Base-by-base conservation (phyloP, 768 basidiomycete species). In the Rhodotorula toruloides region DNA sequence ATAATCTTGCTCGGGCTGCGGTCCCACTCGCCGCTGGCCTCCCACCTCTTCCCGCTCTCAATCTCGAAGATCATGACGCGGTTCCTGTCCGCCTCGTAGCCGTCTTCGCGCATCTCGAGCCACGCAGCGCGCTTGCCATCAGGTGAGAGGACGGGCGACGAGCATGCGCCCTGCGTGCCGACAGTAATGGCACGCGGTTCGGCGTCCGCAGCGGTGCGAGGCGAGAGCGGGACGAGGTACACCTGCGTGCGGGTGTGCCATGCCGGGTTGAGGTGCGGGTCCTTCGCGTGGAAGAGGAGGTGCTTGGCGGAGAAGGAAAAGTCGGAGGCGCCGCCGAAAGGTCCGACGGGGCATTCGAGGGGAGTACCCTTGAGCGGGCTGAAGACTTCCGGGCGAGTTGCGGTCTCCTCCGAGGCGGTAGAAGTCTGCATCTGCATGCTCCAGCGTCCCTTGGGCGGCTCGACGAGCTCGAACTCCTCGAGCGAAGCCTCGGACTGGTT, bases 221-320 rank as follows among this genome's bases (percentile, higher is more conserved):
- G 68, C 8, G 43, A 50, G 60, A 90, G 81, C 60, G 82, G 81
- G 29, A 89, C 84, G 57, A 88, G 76, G 77, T 88, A 91, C 43
- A 90, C 87, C 73, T 93, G 86, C 75, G 91, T 88, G 73, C 89
- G 90, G 3, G 94, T 97, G 77, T 97, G 92, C 82, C 82, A 85
- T 0, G 92, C 88, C 48, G 83, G 81, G 19, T 65, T 68, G 47
- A 67, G 82, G 59, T 81, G 73, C 2, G 90, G 87, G 73, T 94
- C 89, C 75, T 93, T 92, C 58, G 91, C 81, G 10, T 90, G 90
- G 75, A 94, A 89, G 42, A 90, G 82, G 60, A 98, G 83, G 62
- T 86, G 81, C 17, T 81, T 80, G 4, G 79, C 75, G 9, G 87
- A 88, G 36, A 90, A 81, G 74, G 89, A 86, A 74, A 89, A 89